Percentiles rank a stretch among this genome's conserved stretches.
Evolutionary conservation across 345 rosid species (phyloP).

Genomic region (Rhizophora apiculata): DNA sequence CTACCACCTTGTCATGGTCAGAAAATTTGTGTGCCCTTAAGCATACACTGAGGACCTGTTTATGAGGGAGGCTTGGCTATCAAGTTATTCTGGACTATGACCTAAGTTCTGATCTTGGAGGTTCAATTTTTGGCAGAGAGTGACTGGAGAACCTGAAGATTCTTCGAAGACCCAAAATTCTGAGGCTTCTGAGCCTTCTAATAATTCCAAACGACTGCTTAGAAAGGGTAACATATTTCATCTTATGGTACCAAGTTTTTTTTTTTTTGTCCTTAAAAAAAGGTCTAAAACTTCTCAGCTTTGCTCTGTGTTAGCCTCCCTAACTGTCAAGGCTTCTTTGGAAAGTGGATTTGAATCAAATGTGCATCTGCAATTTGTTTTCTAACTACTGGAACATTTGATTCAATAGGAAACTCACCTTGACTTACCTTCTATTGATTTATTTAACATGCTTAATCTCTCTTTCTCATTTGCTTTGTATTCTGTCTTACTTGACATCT

Average conservation of each 20-base stretch:
- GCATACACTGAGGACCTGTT: not conserved
- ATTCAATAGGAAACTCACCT: no score
- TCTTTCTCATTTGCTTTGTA: not conserved
- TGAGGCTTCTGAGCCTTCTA: conserved; percentile 49
- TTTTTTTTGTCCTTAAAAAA: not conserved
- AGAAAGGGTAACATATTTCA: conserved; percentile 56
- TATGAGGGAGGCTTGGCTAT: not conserved
- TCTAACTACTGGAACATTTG: no score
- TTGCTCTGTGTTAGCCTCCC: not conserved
- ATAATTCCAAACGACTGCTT: conserved; percentile 50
- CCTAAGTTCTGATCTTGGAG: conserved; percentile 16
- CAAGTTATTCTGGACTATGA: not conserved
- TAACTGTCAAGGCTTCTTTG: no score
- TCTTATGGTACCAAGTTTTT: not conserved
- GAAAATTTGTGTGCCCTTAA: not conserved
- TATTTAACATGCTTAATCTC: no score
- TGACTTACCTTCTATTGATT: no score
- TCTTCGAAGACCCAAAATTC: conserved; percentile 49
- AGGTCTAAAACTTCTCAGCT: not conserved
- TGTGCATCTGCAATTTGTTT: no score
- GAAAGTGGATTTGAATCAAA: no score
- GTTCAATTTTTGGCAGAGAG: conserved; percentile 45
- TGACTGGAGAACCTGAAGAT: conserved; percentile 57
- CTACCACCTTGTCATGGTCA: no score
- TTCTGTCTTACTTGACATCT: not conserved